These are phyloP conservation scores for Termitomyces heimii DNA, from an alignment of 768 basidiomycete species.

Conservation along the genomic window DNA sequence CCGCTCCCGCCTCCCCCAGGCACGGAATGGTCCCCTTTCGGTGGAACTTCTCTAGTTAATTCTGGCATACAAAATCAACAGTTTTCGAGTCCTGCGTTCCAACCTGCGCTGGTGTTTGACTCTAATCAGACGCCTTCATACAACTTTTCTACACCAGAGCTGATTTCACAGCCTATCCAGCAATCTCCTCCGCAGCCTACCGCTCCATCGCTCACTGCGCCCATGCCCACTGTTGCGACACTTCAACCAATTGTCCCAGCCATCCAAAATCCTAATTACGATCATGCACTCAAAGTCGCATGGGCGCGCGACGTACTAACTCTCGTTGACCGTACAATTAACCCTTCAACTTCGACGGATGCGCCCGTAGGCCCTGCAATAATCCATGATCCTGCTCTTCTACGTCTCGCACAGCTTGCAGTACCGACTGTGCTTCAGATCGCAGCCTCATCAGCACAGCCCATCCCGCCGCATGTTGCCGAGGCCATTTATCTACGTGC, in stretches of 20 bases:
- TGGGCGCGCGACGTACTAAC: slow-evolving; percentile 85
- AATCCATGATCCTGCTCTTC: slow-evolving; percentile 55
- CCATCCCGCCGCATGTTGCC: slow-evolving; percentile 41
- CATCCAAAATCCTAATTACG: slow-evolving; percentile 48
- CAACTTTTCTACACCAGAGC: slow-evolving; percentile 42
- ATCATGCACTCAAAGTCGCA: slow-evolving; percentile 55
- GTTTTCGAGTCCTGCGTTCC: slow-evolving; percentile 15
- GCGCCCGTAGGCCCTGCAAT: slow-evolving; percentile 44
- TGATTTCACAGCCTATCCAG: slow-evolving; percentile 38
- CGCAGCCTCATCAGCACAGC: slow-evolving; percentile 25
- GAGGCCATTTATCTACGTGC: slow-evolving; percentile 78
- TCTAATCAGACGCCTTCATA: slow-evolving; percentile 29
- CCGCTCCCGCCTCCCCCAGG: slow-evolving; percentile 20
- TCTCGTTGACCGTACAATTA: slow-evolving; percentile 54
- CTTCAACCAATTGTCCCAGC: slow-evolving; percentile 46
- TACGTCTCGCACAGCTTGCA: slow-evolving; percentile 56
- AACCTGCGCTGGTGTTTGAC: slow-evolving; percentile 15
- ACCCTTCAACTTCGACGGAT: slow-evolving; percentile 32
- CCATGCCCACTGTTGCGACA: slow-evolving; percentile 59
- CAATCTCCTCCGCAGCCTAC: slow-evolving; percentile 28
- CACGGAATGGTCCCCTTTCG: slow-evolving; percentile 19
- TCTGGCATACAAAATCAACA: background rate
- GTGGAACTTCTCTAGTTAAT: slow-evolving; percentile 8
- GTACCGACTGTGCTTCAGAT: slow-evolving; percentile 60
- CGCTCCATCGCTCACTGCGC: slow-evolving; percentile 53